These are phyloP conservation scores for Crithidia expoeki DNA, from an alignment of 208 protist genomes.

Conservation along the genomic window DNA sequence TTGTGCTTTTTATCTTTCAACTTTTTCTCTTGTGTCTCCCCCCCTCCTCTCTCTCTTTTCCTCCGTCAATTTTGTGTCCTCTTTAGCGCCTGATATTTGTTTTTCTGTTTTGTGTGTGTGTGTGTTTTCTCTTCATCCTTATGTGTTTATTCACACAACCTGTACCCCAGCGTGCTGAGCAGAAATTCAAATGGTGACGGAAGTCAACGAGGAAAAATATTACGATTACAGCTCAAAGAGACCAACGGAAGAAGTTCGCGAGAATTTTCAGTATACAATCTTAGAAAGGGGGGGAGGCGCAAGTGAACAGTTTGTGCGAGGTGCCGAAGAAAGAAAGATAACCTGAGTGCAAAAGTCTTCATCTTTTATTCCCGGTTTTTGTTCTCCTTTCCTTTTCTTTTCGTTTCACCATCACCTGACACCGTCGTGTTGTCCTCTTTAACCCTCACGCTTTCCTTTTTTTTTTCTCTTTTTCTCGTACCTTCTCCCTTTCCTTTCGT, in stretches of 20 bases:
- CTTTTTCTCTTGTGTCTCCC: slow-evolving; percentile 5
- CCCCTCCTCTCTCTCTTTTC: background rate
- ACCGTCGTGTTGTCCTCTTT: background rate
- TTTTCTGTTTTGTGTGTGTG: slow-evolving; percentile 9
- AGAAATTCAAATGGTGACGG: background rate
- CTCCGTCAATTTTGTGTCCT: slow-evolving; percentile 3
- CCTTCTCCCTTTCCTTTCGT: slow-evolving; percentile 9
- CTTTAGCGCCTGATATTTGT: background rate
- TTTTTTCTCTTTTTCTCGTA: background rate
- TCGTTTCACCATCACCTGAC: background rate
- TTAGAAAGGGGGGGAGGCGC: background rate
- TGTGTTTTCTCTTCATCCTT: background rate
- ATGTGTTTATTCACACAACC: slow-evolving; percentile 11
- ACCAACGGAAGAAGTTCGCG: background rate
- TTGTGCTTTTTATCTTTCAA: background rate
- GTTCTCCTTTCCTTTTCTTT: background rate
- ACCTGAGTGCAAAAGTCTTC: background rate
- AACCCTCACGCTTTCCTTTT: background rate
- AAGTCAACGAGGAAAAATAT: background rate
- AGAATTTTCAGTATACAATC: background rate
- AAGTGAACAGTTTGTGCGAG: background rate
- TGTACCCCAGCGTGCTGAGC: background rate
- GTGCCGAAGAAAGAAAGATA: background rate
- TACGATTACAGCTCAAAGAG: background rate
- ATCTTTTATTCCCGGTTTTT: background rate